Percentiles rank a stretch among this genome's conserved stretches.
Conservation (phyloP, 1,284 basidiomycete species). For the Ceratobasidium sp. region DNA sequence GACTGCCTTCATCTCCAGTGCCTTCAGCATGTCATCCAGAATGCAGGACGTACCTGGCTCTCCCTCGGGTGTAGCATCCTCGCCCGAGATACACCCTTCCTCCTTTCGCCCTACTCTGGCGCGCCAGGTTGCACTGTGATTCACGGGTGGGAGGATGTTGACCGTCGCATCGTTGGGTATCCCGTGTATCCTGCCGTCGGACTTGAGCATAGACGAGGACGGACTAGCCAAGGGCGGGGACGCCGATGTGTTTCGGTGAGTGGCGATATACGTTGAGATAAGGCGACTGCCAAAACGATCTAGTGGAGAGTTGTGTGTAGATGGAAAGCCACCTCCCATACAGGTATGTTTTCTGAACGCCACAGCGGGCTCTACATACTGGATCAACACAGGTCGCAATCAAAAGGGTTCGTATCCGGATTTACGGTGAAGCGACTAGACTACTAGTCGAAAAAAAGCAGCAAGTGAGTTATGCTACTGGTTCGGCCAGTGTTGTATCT, state of each 20-base stretch:
- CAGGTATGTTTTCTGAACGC: neutral
- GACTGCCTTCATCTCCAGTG: no score
- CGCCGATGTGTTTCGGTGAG: conserved; percentile 33
- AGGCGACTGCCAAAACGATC: neutral
- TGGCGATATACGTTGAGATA: neutral
- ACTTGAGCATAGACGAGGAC: neutral
- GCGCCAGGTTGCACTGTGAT: neutral
- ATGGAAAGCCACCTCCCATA: neutral
- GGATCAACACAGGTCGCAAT: conserved; percentile 4
- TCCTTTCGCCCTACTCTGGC: no score
- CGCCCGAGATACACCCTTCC: no score
- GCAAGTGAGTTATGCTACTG: no score
- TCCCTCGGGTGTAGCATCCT: no score
- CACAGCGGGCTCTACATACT: neutral
- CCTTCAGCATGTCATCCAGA: no score
- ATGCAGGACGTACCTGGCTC: no score
- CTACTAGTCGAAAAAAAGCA: neutral
- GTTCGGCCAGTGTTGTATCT: no score
- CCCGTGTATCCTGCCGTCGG: neutral
- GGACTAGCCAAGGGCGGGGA: conserved; percentile 24
- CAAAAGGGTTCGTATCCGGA: neutral
- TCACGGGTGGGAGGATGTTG: neutral
- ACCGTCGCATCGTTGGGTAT: neutral
- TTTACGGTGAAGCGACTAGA: conserved; percentile 5
- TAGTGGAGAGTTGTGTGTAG: neutral